phyloP scores from a whole-genome alignment of 345 rosid species.

The Eucalyptus marginata region DNA sequence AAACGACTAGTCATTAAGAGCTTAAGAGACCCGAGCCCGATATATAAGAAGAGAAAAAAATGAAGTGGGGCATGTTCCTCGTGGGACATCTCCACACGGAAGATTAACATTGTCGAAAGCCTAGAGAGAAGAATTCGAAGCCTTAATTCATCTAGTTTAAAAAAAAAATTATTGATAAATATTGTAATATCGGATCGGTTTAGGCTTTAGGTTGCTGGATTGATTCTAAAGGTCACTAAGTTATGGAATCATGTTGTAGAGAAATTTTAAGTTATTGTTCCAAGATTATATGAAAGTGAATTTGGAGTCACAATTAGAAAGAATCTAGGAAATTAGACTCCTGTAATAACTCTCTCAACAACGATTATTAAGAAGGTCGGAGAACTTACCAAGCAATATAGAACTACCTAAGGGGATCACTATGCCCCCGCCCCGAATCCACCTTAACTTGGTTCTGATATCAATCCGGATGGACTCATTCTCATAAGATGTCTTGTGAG shows the following conservation, averaged over 20 bases:
- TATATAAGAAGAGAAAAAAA: background rate
- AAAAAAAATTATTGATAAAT: too few relatives aligned
- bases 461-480: too few relatives aligned
- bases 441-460: too few relatives aligned
- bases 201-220: accelerated
- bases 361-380: too few relatives aligned
- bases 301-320: accelerated
- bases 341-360: accelerated
- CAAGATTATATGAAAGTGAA: accelerated
- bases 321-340: background rate
- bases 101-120: background rate
- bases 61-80: background rate
- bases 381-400: too few relatives aligned
- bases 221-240: background rate
- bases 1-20: too few relatives aligned
- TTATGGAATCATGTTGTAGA: background rate
- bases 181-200: accelerated
- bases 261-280: background rate
- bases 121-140: too few relatives aligned
- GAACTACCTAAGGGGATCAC: too few relatives aligned
- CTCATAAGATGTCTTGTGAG: too few relatives aligned
- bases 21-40: background rate
- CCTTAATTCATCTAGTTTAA: background rate
- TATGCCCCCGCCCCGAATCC: too few relatives aligned
- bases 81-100: background rate